phyloP scores from a whole-genome alignment of 2,329 filamentous ascomycete species.

The Emergomyces pasteurianus region DNA sequence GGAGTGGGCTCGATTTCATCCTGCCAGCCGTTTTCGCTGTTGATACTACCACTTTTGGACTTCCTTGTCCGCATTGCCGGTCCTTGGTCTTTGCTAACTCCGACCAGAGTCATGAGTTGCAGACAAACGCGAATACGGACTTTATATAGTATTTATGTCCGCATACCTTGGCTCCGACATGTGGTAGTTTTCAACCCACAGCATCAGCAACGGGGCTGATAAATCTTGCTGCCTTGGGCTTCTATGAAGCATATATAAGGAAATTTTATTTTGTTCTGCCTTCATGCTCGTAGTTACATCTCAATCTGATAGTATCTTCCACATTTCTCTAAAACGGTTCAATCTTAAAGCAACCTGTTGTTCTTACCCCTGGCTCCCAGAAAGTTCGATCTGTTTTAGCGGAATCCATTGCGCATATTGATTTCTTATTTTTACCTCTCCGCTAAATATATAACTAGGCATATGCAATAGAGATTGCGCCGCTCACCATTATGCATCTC shows the following conservation, averaged over 20 bases:
- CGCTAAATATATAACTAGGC: background rate
- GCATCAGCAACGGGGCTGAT: background rate
- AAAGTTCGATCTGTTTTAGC: background rate
- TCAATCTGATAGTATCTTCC: too few species aligned
- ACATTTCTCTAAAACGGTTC: background rate
- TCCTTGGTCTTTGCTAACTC: background rate
- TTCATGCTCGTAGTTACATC: too few species aligned
- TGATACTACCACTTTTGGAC: background rate
- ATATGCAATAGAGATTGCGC: background rate
- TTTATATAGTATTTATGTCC: background rate
- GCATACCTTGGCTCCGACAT: too few species aligned
- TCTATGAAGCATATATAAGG: background rate
- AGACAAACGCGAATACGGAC: background rate
- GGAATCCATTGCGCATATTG: background rate
- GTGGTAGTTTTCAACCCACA: too few species aligned
- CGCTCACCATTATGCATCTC: conserved; percentile 23
- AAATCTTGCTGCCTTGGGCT: background rate
- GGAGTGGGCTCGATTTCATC: too few species aligned
- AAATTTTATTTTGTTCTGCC: background rate
- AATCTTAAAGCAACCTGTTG: too few species aligned
- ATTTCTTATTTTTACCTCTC: background rate
- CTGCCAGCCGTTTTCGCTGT: too few species aligned
- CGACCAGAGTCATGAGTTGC: background rate
- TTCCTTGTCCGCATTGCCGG: background rate
- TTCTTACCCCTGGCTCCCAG: too few species aligned